These are phyloP conservation scores for Ophiostoma triangulosporum DNA, from an alignment of 2,329 filamentous ascomycete species.

Conservation along the genomic window DNA sequence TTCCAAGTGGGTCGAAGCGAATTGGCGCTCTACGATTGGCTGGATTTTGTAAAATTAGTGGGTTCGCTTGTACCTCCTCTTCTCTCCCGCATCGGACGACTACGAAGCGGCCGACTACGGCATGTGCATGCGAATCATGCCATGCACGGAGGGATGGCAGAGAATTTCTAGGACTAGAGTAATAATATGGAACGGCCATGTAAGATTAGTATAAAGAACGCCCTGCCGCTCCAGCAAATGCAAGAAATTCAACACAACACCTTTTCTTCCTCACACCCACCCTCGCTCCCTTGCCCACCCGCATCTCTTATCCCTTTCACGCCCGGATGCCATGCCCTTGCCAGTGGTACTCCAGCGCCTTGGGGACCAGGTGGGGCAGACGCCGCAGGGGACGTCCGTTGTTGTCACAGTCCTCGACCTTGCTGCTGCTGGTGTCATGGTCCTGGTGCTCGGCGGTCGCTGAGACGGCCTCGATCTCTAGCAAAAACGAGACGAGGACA, in stretches of 20 bases:
- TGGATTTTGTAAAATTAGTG: not conserved
- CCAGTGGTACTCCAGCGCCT: constrained; percentile 13
- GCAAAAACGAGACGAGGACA: constrained; percentile 16
- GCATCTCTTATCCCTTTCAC: not conserved
- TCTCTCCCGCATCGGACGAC: not conserved
- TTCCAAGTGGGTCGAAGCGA: not conserved
- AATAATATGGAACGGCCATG: not conserved
- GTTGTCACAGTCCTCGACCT: not conserved
- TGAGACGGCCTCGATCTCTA: constrained; percentile 13
- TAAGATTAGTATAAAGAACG: not conserved
- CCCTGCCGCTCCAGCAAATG: not conserved
- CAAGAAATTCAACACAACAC: not conserved
- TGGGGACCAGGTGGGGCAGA: constrained; percentile 14
- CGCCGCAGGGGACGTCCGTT: constrained; percentile 3
- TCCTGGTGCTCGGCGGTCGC: not conserved
- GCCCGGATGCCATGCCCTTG: constrained; percentile 7
- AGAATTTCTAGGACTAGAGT: too few relatives aligned
- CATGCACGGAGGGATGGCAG: not conserved
- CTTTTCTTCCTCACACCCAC: too few relatives aligned
- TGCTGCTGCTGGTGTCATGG: not conserved
- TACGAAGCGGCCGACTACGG: not conserved
- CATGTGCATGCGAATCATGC: not conserved
- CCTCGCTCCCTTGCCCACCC: not conserved
- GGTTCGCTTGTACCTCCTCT: not conserved
- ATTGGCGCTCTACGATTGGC: not conserved